A percentile compares a stretch with the other conserved stretches of the same genome.
These are phyloP conservation scores for Tremellales sp. DNA, from an alignment of 1,284 basidiomycete genomes.

Conservation along the genomic window DNA sequence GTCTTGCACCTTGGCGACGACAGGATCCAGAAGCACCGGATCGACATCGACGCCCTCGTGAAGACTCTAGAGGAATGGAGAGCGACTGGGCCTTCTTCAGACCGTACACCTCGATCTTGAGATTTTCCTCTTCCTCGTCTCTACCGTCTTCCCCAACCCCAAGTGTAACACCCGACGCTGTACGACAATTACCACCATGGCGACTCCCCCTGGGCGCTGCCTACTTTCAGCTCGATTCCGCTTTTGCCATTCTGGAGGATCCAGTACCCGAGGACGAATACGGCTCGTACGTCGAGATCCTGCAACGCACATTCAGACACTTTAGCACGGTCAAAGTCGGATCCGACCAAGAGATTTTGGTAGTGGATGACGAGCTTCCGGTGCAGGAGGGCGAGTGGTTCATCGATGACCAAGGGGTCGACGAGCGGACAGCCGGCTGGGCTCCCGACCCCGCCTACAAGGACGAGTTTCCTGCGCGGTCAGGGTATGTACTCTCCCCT, in stretches of 20 bases:
- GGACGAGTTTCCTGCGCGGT: neutral
- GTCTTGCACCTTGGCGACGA: slow-evolving; percentile 43
- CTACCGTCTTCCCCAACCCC: neutral
- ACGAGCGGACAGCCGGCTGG: neutral
- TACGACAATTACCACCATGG: slow-evolving; percentile 12
- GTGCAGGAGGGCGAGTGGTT: slow-evolving; percentile 6
- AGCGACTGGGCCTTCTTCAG: slow-evolving; percentile 9
- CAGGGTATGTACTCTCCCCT: neutral
- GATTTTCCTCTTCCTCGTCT: neutral
- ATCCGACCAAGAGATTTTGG: slow-evolving; percentile 6
- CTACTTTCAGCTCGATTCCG: slow-evolving; percentile 11
- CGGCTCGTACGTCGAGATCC: slow-evolving; percentile 9
- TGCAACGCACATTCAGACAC: slow-evolving; percentile 11
- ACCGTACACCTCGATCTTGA: slow-evolving; percentile 18
- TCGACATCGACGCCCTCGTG: slow-evolving; percentile 32
- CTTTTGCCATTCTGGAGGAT: slow-evolving; percentile 5
- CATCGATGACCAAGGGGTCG: slow-evolving; percentile 5
- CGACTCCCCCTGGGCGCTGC: slow-evolving; percentile 4
- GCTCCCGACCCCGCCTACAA: neutral
- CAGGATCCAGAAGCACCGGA: slow-evolving; percentile 43
- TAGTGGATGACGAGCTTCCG: neutral
- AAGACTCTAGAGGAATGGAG: slow-evolving; percentile 38
- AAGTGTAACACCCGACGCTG: slow-evolving; percentile 1
- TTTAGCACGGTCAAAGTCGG: slow-evolving; percentile 15
- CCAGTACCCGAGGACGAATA: slow-evolving; percentile 10